Conservation (phyloP, 495 filamentous ascomycete species). For the Chaetomium tenue region DNA sequence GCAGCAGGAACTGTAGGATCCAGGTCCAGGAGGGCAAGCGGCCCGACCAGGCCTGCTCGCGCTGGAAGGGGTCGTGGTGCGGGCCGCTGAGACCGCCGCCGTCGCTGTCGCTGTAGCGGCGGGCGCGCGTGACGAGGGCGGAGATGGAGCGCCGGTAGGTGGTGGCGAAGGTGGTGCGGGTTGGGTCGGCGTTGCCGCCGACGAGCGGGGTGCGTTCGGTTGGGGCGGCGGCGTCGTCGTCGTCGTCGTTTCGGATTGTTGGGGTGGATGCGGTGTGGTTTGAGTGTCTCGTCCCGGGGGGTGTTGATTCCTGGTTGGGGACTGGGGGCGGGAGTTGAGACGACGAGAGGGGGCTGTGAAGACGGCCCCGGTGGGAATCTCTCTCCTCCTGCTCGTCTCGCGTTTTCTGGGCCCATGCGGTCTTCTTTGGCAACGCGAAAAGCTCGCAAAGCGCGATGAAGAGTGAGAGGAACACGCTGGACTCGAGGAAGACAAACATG, state of each 20-base stretch:
- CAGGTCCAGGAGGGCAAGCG: slow-evolving; percentile 78
- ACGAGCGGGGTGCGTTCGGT: slow-evolving; percentile 82
- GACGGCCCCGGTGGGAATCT: slow-evolving; percentile 35
- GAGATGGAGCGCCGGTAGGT: slow-evolving; percentile 53
- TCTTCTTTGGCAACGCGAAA: slow-evolving; percentile 71
- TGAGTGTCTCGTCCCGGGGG: slow-evolving; percentile 24
- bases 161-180: slow-evolving; percentile 71
- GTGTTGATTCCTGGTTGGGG: slow-evolving; percentile 22
- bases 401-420: slow-evolving; percentile 56
- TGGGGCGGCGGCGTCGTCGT: slow-evolving; percentile 53
- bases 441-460: slow-evolving; percentile 74
- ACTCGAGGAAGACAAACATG: slow-evolving; percentile 76
- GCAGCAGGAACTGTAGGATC: slow-evolving; percentile 78
- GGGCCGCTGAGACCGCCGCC: slow-evolving; percentile 20
- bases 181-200: slow-evolving; percentile 39
- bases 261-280: slow-evolving; percentile 22
- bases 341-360: slow-evolving; percentile 26
- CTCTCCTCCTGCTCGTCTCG: slow-evolving; percentile 48
- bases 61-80: slow-evolving; percentile 57
- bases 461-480: slow-evolving; percentile 69
- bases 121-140: slow-evolving; percentile 38
- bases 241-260: slow-evolving; percentile 41
- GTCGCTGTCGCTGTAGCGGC: slow-evolving; percentile 27
- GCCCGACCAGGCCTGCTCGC: slow-evolving; percentile 83
- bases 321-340: slow-evolving; percentile 28